Conservation (phyloP, 805 yeast species). For the Myxozyma lipomycoides region DNA sequence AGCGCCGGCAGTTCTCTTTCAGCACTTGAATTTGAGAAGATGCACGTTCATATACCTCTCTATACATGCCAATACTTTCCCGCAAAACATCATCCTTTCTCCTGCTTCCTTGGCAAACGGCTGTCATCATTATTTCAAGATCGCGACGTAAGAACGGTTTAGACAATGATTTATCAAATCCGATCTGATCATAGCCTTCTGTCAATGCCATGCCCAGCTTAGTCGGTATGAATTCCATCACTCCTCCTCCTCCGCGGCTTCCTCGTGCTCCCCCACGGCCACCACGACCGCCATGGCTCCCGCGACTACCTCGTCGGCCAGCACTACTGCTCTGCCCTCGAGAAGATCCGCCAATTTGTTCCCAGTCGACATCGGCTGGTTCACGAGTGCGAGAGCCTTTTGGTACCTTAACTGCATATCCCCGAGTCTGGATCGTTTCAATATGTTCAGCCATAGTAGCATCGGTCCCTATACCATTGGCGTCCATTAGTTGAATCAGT, state of each 20-base stretch:
- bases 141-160: slow-evolving; percentile 83
- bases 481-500: slow-evolving; percentile 88
- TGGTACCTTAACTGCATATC: slow-evolving; percentile 51
- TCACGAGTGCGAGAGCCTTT: slow-evolving; percentile 17
- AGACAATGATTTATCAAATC: slow-evolving; percentile 70
- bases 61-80: slow-evolving; percentile 54
- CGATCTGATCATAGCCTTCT: slow-evolving; percentile 79
- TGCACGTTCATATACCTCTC: slow-evolving; percentile 55
- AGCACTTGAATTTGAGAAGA: slow-evolving; percentile 42
- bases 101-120: slow-evolving; percentile 62
- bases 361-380: slow-evolving; percentile 13
- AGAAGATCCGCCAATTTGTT: slow-evolving; percentile 28
- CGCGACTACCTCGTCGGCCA: slow-evolving; percentile 14
- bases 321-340: slow-evolving; percentile 17
- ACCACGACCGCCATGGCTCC: slow-evolving; percentile 10
- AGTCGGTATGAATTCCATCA: slow-evolving; percentile 60
- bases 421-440: slow-evolving; percentile 65
- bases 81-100: slow-evolving; percentile 52
- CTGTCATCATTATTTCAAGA: slow-evolving; percentile 62
- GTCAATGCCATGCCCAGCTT: slow-evolving; percentile 80
- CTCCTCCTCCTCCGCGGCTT: slow-evolving; percentile 32
- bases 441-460: slow-evolving; percentile 99
- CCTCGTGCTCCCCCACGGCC: slow-evolving; percentile 8
- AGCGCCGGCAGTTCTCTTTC: slow-evolving; percentile 13
- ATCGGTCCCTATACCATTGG: slow-evolving; percentile 96